Evolutionary conservation across 2,329 filamentous ascomycete genomes (phyloP), one percentile per base, ranked within the genome.

Genomic region (Pyrenophora seminiperda): DNA sequence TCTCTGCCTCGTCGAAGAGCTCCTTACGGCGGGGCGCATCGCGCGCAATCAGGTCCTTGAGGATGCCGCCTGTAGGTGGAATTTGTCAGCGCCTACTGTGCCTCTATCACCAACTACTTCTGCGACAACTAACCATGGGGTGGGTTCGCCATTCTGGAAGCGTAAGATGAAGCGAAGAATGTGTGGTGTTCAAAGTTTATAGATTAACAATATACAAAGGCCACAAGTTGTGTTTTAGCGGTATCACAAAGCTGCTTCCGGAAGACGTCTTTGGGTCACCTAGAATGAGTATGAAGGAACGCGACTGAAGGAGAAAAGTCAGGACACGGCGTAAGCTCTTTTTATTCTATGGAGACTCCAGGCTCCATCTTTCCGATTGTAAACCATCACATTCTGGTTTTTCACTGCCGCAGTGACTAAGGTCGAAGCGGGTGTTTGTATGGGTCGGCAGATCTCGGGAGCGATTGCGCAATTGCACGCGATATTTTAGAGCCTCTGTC

Each of bases 21-120:
- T 96, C 81, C 58, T 81, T 81, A 62, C 94, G 88, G 71, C 89
- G 86, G 63, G 90, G 89, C 58, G 87, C 83, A 84, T 99, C 94
- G 78, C 94, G 89, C 62, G 91, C 92, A 66, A 97, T 84, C 73
- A 99, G 85, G 82, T 99, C 94, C 88, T 97, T 97, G 72, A 99
- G 90, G 82, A 93, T 82, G 72, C 94, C 94, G 79, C 93, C 93
- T 79, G 53, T 40, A 29, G 5, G 15, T 37, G 24, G 3, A 33
- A n/a, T 31, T 31, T 36, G 62, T 65, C 48, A 67, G 64, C 61
- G 46, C 52, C 41, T 38, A 14, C 47, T 30, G 17, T 27, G 22
- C 32, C 19, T 37, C 36, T n/a, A 34, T 30, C 31, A 14, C 11
- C 20, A 20, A 42, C n/a, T n/a, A n/a, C n/a, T 17, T n/a, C 22